phyloP scores from a whole-genome alignment of 805 yeast species.

The Saturnispora hagleri region DNA sequence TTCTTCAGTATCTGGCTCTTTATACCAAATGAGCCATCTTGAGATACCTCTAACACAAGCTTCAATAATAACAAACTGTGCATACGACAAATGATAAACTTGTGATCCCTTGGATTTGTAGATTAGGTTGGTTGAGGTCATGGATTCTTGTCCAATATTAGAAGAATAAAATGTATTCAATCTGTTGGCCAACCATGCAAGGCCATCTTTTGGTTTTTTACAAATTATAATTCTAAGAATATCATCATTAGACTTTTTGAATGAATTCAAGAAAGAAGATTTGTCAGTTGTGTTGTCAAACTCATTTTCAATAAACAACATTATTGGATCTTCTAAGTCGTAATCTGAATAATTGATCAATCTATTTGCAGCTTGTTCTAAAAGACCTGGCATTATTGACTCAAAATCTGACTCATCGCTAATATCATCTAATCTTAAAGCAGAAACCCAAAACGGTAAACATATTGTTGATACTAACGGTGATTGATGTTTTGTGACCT shows the following conservation, averaged over 20 bases:
- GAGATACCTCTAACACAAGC: constrained; percentile 86
- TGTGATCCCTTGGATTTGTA: constrained; percentile 48
- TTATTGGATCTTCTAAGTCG: constrained; percentile 55
- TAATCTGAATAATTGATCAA: constrained; percentile 63
- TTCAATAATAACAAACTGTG: constrained; percentile 81
- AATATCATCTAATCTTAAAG: constrained; percentile 72
- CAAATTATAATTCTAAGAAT: constrained; percentile 83
- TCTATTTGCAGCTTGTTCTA: constrained; percentile 71
- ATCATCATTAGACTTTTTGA: constrained; percentile 79
- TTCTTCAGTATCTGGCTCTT: constrained; percentile 42
- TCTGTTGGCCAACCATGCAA: constrained; percentile 71
- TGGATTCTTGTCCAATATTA: constrained; percentile 54
- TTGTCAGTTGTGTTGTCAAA: constrained; percentile 82
- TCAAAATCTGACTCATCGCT: constrained; percentile 48
- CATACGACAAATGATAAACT: constrained; percentile 65
- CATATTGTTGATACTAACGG: constrained; percentile 86
- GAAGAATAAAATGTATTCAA: constrained; percentile 67
- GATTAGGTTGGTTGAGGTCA: constrained; percentile 44
- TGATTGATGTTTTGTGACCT: constrained; percentile 77
- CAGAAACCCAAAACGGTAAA: constrained; percentile 88
- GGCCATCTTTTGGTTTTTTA: constrained; percentile 71
- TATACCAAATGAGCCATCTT: constrained; percentile 93
- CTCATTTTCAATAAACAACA: constrained; percentile 67
- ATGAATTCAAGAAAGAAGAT: constrained; percentile 65
- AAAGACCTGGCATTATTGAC: constrained; percentile 51